phyloP scores from a whole-genome alignment of 2,329 filamentous ascomycete species.

The Curvularia verruculosa region DNA sequence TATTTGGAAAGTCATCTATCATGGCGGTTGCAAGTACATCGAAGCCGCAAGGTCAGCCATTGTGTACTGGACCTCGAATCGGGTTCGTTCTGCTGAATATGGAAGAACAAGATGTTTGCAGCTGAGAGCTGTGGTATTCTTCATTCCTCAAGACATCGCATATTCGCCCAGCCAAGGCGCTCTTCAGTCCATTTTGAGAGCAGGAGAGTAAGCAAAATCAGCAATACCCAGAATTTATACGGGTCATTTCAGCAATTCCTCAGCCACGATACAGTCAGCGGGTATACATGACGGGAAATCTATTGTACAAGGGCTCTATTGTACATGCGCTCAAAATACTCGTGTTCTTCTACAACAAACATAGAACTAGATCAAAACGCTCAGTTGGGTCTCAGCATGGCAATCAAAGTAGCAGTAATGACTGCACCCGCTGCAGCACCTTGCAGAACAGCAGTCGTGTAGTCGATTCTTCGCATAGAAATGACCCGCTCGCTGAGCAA shows the following conservation, averaged over 20 bases:
- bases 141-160: neutral
- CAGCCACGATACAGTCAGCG: neutral
- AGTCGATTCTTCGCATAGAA: constrained; percentile 54
- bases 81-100: neutral
- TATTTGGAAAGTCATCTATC: neutral
- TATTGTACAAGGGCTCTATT: constrained; percentile 9
- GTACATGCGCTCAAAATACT: constrained; percentile 3
- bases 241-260: neutral
- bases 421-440: constrained; percentile 52
- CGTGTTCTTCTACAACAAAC: neutral
- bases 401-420: constrained; percentile 39
- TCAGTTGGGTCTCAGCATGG: constrained; percentile 31
- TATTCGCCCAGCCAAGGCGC: neutral
- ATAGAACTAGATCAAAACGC: neutral
- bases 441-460: constrained; percentile 54
- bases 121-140: neutral
- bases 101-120: neutral
- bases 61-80: too few species aligned
- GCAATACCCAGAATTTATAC: neutral
- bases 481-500: constrained; percentile 54
- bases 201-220: neutral
- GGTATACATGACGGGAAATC: neutral
- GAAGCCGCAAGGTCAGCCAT: neutral
- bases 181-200: neutral
- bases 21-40: neutral